These are phyloP conservation scores for Ophidiomyces ophidiicola DNA, from an alignment of 2,329 filamentous ascomycete genomes.

Conservation along the genomic window DNA sequence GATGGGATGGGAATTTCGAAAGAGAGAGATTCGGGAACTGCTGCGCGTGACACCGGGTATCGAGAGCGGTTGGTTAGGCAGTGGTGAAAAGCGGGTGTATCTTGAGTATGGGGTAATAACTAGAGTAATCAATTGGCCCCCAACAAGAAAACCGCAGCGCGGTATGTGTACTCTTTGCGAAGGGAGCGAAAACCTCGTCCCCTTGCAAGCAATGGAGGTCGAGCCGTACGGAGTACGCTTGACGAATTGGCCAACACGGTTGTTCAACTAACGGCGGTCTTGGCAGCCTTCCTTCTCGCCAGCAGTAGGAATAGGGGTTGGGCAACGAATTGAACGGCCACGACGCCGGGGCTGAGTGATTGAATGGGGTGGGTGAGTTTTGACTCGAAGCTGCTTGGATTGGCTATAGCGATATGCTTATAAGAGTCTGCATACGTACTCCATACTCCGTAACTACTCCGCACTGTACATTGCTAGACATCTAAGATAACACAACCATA, in stretches of 20 bases:
- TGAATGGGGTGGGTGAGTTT: too few relatives aligned
- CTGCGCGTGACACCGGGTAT: neutral
- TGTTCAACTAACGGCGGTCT: constrained; percentile 2
- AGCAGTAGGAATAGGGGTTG: neutral
- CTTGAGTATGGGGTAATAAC: neutral
- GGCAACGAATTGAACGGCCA: too few relatives aligned
- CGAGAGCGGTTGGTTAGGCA: constrained; percentile 1
- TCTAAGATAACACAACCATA: too few relatives aligned
- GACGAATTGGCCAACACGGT: neutral
- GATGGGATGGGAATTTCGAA: constrained; percentile 8
- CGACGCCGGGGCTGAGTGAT: too few relatives aligned
- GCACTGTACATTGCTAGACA: too few relatives aligned
- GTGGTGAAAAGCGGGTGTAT: neutral
- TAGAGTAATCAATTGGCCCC: neutral
- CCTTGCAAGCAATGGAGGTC: neutral
- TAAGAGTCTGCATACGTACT: too few relatives aligned
- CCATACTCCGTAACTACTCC: too few relatives aligned
- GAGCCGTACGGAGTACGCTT: neutral
- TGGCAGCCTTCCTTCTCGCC: constrained; percentile 5
- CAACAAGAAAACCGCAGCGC: neutral
- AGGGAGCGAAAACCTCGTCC: constrained; percentile 2
- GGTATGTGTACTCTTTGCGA: neutral
- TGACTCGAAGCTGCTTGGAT: too few relatives aligned
- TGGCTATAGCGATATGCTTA: too few relatives aligned
- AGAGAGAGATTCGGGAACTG: too few relatives aligned